phyloP scores from a whole-genome alignment of 2,329 filamentous ascomycete genomes.

The Ophiocordyceps camponoti-saundersi region DNA sequence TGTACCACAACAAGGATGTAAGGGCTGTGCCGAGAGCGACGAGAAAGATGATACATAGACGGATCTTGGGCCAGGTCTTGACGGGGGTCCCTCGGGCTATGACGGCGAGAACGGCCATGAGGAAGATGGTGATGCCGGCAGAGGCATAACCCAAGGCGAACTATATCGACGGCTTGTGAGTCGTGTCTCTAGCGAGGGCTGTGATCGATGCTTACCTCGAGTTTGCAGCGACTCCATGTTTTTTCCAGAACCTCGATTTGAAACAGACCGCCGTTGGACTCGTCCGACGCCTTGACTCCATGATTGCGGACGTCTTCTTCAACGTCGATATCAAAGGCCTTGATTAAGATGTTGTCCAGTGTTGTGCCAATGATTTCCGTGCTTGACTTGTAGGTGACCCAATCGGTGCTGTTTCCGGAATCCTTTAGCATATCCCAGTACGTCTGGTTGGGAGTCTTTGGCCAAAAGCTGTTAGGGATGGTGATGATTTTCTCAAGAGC shows the following conservation, averaged over 20 bases:
- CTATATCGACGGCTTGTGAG: constrained; percentile 4
- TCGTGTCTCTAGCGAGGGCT: too few relatives aligned
- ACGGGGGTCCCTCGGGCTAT: constrained; percentile 13
- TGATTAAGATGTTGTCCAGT: constrained; percentile 13
- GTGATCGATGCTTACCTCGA: neutral
- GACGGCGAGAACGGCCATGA: constrained; percentile 14
- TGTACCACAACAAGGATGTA: constrained; percentile 9
- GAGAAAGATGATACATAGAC: constrained; percentile 11
- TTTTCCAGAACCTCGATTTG: neutral
- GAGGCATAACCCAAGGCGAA: constrained; percentile 18
- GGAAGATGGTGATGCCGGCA: constrained; percentile 12
- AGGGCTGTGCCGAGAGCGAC: constrained; percentile 13
- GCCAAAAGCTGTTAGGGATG: constrained; percentile 13
- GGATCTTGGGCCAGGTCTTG: constrained; percentile 15
- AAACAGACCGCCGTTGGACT: neutral
- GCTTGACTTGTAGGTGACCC: constrained; percentile 1
- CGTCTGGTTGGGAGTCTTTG: constrained; percentile 1
- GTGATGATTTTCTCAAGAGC: constrained; percentile 12
- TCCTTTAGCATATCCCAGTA: too few relatives aligned
- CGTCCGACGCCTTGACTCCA: constrained; percentile 1
- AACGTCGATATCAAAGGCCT: constrained; percentile 14
- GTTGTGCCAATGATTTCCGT: constrained; percentile 3
- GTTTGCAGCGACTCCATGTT: neutral
- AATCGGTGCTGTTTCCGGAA: constrained; percentile 1
- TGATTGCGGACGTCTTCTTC: constrained; percentile 6